Conservation (phyloP, 2,329 filamentous ascomycete species). For the Coleophoma eucalyptorum region DNA sequence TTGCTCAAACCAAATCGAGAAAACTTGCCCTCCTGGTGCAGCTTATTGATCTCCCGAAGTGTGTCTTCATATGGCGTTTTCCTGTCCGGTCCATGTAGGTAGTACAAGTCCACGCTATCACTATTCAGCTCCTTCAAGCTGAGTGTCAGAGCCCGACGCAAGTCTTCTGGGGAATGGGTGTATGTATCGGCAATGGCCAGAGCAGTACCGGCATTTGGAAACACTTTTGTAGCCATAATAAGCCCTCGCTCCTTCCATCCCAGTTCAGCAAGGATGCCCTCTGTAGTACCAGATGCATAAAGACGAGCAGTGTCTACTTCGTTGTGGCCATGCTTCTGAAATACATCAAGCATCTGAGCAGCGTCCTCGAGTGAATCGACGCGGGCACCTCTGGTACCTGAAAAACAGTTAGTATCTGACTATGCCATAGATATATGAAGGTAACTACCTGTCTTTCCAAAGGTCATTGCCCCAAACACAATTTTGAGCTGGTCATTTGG, state of each 20-base stretch:
- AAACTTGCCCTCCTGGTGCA: constrained; percentile 30
- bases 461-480: constrained; percentile 26
- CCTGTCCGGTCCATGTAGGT: constrained; percentile 24
- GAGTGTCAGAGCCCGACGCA: constrained; percentile 45
- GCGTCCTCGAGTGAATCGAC: constrained; percentile 40
- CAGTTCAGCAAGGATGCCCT: constrained; percentile 55
- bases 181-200: constrained; percentile 33
- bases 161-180: constrained; percentile 44
- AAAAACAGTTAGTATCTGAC: neutral
- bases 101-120: constrained; percentile 32
- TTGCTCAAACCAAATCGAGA: constrained; percentile 56
- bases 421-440: neutral
- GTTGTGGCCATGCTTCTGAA: constrained; percentile 62
- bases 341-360: constrained; percentile 57
- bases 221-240: constrained; percentile 56
- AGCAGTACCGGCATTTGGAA: constrained; percentile 34
- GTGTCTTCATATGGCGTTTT: constrained; percentile 23
- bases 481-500: constrained; percentile 5
- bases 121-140: constrained; percentile 50
- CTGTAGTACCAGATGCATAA: constrained; percentile 62
- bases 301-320: constrained; percentile 67
- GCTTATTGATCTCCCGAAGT: constrained; percentile 22
- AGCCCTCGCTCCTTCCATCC: constrained; percentile 57
- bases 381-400: constrained; percentile 22
- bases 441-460: constrained; percentile 13